Percentiles rank a stretch among this genome's conserved stretches.
These are phyloP conservation scores for Dactylis glomerata DNA, from an alignment of 176 grass and related monocot genomes.

Conservation along the genomic window DNA sequence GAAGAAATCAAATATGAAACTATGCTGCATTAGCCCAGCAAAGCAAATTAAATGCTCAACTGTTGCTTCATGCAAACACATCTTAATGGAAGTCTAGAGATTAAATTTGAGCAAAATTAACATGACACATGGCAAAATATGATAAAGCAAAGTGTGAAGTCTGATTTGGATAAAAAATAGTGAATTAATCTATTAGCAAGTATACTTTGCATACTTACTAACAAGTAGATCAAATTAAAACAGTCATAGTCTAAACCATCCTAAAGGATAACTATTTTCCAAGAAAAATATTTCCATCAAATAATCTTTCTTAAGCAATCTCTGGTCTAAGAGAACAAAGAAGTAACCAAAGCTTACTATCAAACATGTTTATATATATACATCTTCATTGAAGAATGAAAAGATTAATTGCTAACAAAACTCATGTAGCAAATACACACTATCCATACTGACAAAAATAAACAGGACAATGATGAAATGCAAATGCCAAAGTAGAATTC, in stretches of 20 bases:
- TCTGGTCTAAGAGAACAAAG: background rate
- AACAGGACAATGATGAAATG: background rate
- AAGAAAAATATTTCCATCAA: background rate
- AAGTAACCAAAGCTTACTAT: background rate
- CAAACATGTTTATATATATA: conserved; percentile 1
- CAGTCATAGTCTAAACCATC: background rate
- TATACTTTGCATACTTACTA: background rate
- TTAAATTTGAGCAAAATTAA: background rate
- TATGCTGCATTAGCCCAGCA: background rate
- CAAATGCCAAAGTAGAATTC: conserved; percentile 20
- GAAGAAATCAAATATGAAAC: background rate
- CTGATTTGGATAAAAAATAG: background rate
- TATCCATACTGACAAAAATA: background rate
- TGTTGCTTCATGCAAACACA: conserved; percentile 22
- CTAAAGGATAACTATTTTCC: background rate
- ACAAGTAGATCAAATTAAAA: background rate
- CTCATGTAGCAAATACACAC: background rate
- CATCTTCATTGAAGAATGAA: conserved; percentile 1
- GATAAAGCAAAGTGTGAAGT: background rate
- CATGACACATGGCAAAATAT: background rate
- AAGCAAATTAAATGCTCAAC: conserved; percentile 3
- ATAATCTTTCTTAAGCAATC: background rate
- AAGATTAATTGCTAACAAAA: background rate
- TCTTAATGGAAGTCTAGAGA: background rate
- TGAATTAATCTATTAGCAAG: background rate